Evolutionary conservation across 148 eudicot genomes (phyloP), one percentile per base, ranked within the genome.

Genomic region (Polygonum maritimum): DNA sequence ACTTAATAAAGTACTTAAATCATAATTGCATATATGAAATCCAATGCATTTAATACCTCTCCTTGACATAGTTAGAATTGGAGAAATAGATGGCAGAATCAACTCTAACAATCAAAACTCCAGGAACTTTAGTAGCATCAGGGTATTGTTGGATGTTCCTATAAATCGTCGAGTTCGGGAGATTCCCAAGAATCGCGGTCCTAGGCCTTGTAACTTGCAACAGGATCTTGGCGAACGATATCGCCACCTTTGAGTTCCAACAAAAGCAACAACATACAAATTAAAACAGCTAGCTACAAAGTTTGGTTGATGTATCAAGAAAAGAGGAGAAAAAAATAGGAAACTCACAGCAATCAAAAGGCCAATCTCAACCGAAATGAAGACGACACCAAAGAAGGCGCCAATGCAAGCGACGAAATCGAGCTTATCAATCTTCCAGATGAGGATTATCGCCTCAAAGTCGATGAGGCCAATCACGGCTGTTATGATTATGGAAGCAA

Each of bases 31-130:
- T 1, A 51, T 51, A 13, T 16, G 26, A 54, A 21, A 62, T 31
- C 12, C 14, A 31, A 38, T 33, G 22, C 2, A 31, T 40, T 1
- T 2, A 10, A 45, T 89, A 94, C 98, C 98, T 94, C 75, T 94
- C 98, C 78, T 87, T 89, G 18, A 94, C 48, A 52, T 94, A 94
- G 76, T 87, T 92, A 9, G 95, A 90, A 71, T 94, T 94, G 36
- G 98, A 92, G 62, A 94, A 94, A 81, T 94, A 94, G 47, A 94
- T 90, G 4, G 97, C 89, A 21, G 98, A 90, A 82, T 94, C 98
- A 67, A 94, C 92, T 63, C 97, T 79, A 21, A 88, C 80, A 18
- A 92, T 87, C 22, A 94, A 51, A 40, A 83, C 74, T 16, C 98
- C 97, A 3, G 87, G 86, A 67, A 94, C 86, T n/a, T 80, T 86